Percentiles rank a stretch among this genome's conserved stretches.
phyloP scores from a whole-genome alignment of 1,284 basidiomycete species.

The Ganoderma boninense region DNA sequence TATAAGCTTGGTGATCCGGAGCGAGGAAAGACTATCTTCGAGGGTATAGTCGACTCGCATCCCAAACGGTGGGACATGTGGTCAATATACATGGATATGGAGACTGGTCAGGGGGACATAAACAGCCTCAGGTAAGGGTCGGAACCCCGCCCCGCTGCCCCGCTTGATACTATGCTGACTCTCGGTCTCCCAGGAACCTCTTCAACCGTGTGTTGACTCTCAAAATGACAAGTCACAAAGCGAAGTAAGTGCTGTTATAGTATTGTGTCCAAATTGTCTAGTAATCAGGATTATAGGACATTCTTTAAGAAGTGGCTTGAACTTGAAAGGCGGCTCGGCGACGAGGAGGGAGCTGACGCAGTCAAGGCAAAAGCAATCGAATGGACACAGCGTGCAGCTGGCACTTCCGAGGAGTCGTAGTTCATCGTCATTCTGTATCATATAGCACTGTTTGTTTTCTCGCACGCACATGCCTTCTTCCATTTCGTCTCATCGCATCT shows the following conservation, averaged over 20 bases:
- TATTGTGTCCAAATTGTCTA: neutral
- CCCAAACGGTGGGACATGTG: conserved; percentile 96
- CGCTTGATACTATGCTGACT: neutral
- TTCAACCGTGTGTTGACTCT: conserved; percentile 85
- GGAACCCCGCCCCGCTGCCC: neutral
- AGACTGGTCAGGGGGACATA: conserved; percentile 81
- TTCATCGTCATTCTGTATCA: conserved; percentile 38
- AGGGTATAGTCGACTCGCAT: conserved; percentile 95
- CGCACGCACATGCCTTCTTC: neutral
- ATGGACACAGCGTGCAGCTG: conserved; percentile 76
- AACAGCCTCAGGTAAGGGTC: conserved; percentile 71
- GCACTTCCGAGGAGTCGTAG: conserved; percentile 30
- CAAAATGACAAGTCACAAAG: conserved; percentile 95
- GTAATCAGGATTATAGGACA: conserved; percentile 54
- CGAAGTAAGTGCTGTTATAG: conserved; percentile 68
- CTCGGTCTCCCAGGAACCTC: conserved; percentile 62
- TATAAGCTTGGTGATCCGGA: conserved; percentile 96
- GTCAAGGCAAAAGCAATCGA: conserved; percentile 92
- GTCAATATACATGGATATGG: conserved; percentile 98
- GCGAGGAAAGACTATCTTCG: conserved; percentile 95
- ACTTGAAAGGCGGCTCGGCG: conserved; percentile 88
- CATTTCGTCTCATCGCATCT: conserved; percentile 3
- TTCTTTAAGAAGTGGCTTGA: conserved; percentile 99
- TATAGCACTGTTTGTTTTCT: neutral
- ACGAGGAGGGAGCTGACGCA: conserved; percentile 80